Conservation (phyloP, 768 basidiomycete genomes). For the Mycena kentingensis region DNA sequence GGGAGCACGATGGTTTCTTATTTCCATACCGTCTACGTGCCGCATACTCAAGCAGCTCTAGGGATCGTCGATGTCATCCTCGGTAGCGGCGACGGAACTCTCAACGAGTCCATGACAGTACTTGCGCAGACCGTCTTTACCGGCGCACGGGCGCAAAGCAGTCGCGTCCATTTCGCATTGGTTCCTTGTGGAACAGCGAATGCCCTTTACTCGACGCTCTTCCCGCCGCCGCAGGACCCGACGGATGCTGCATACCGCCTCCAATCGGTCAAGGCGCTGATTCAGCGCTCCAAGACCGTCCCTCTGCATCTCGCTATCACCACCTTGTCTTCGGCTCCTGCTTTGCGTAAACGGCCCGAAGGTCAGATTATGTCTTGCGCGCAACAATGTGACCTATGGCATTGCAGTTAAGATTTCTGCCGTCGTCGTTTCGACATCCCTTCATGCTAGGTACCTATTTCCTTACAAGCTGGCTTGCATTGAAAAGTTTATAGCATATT, state of each 20-base stretch:
- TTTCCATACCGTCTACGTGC: neutral
- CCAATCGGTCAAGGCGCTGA: slow-evolving; percentile 55
- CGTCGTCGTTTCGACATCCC: slow-evolving; percentile 83
- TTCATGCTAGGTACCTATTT: slow-evolving; percentile 58
- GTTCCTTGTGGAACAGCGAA: slow-evolving; percentile 91
- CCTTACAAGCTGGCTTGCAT: neutral
- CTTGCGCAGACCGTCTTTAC: slow-evolving; percentile 37
- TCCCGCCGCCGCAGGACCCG: slow-evolving; percentile 45
- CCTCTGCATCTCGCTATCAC: slow-evolving; percentile 60
- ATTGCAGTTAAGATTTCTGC: slow-evolving; percentile 50
- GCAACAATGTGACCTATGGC: neutral
- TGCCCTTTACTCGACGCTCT: slow-evolving; percentile 81
- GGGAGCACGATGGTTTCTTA: slow-evolving; percentile 28
- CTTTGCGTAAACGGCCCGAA: slow-evolving; percentile 24
- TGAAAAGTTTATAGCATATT: slow-evolving; percentile 52
- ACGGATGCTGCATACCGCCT: slow-evolving; percentile 46
- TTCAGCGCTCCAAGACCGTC: slow-evolving; percentile 37
- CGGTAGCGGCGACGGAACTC: slow-evolving; percentile 88
- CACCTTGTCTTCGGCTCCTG: slow-evolving; percentile 39
- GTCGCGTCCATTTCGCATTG: slow-evolving; percentile 46
- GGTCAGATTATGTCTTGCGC: slow-evolving; percentile 1
- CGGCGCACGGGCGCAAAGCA: slow-evolving; percentile 8
- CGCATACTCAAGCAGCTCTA: slow-evolving; percentile 3
- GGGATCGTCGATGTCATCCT: slow-evolving; percentile 52
- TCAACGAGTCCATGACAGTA: slow-evolving; percentile 83